A percentile compares a stretch with the other conserved stretches of the same genome.
phyloP scores from a whole-genome alignment of 2,329 filamentous ascomycete species.

The Talaromyces sp. region DNA sequence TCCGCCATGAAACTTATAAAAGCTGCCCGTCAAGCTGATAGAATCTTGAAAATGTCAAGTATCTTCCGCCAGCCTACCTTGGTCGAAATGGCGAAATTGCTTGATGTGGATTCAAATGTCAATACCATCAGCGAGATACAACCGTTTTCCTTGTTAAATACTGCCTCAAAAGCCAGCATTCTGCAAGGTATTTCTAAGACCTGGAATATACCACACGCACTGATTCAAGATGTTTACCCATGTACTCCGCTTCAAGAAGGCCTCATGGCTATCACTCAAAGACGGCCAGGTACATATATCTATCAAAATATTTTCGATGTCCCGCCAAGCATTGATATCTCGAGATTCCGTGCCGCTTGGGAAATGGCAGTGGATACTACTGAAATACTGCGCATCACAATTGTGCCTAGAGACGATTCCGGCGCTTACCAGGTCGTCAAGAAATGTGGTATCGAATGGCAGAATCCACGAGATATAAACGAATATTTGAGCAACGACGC shows the following conservation, averaged over 20 bases:
- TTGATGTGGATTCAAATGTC: not conserved
- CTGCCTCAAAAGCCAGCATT: not conserved
- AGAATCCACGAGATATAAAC: not conserved
- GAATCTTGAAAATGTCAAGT: not conserved
- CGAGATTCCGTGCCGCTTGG: conserved; percentile 26
- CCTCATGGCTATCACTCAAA: conserved; percentile 40
- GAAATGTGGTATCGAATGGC: not conserved
- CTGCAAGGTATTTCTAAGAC: not conserved
- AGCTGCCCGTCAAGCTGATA: not conserved
- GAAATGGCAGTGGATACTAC: not conserved
- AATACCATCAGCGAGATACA: not conserved
- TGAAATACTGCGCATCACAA: not conserved
- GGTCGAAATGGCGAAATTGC: not conserved
- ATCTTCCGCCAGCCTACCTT: not conserved
- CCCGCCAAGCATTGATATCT: conserved; percentile 27
- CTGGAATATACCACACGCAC: not conserved
- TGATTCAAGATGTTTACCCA: conserved; percentile 36
- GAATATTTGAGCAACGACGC: conserved; percentile 21
- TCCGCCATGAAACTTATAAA: not conserved
- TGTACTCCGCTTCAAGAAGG: conserved; percentile 38
- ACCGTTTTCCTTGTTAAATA: not conserved
- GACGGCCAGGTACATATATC: conserved; percentile 38
- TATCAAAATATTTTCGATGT: conserved; percentile 38
- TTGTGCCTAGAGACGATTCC: conserved; percentile 30
- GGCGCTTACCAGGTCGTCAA: conserved; percentile 33